These are phyloP conservation scores for Zasmidium cellare DNA, from an alignment of 2,329 filamentous ascomycete species.

Conservation along the genomic window DNA sequence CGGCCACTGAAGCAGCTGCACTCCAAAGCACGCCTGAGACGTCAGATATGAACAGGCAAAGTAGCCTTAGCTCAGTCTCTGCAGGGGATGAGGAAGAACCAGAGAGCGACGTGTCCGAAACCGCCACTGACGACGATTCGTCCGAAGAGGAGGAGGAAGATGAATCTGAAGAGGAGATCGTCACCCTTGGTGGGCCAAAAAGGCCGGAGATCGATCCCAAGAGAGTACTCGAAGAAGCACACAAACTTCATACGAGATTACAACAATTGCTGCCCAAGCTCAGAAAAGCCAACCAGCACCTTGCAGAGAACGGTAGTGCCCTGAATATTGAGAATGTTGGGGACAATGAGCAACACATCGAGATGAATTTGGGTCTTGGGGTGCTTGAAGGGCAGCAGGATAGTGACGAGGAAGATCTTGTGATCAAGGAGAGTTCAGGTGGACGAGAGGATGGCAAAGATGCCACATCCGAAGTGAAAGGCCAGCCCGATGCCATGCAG, in stretches of 20 bases:
- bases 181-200: slow-evolving; percentile 16
- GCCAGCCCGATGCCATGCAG: not conserved
- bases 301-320: slow-evolving; percentile 24
- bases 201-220: slow-evolving; percentile 21
- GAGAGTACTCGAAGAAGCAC: slow-evolving; percentile 14
- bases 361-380: slow-evolving; percentile 38
- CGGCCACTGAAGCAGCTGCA: slow-evolving; percentile 7
- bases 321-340: slow-evolving; percentile 34
- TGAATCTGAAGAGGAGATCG: slow-evolving; percentile 7
- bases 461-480: not conserved
- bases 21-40: slow-evolving; percentile 4
- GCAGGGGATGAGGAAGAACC: not conserved
- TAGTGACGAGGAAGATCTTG: not conserved
- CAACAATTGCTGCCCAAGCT: slow-evolving; percentile 34
- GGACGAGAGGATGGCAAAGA: not conserved
- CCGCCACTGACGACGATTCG: not conserved
- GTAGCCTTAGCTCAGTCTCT: slow-evolving; percentile 3
- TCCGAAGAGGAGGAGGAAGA: slow-evolving; percentile 4
- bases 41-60: not conserved
- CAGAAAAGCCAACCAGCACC: slow-evolving; percentile 31
- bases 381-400: slow-evolving; percentile 32
- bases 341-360: slow-evolving; percentile 35
- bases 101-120: not conserved
- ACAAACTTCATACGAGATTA: slow-evolving; percentile 28
- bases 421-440: not conserved